A percentile compares a stretch with the other conserved stretches of the same genome.
phyloP scores from a whole-genome alignment of 148 eudicot species.

The Oxyria digyna region DNA sequence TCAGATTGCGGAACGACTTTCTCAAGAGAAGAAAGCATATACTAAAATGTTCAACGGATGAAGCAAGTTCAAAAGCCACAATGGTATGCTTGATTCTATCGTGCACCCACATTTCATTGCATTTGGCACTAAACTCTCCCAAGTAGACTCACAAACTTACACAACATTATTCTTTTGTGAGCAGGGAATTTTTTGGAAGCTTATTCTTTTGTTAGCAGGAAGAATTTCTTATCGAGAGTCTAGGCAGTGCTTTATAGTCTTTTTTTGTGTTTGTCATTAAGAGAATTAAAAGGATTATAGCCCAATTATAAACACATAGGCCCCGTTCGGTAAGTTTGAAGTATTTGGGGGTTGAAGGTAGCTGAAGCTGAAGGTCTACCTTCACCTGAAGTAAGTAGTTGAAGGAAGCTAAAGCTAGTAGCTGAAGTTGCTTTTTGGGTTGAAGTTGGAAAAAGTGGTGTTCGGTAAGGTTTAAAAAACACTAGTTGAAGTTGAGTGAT shows the following conservation, averaged over 20 bases:
- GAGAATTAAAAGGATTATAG: neutral
- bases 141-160: neutral
- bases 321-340: too few species aligned
- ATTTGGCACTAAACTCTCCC: neutral
- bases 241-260: neutral
- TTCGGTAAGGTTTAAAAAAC: too few species aligned
- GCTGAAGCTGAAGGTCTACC: too few species aligned
- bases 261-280: neutral
- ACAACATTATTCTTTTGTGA: neutral
- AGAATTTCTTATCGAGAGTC: neutral
- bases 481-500: too few species aligned
- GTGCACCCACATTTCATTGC: neutral
- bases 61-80: slow-evolving; percentile 1
- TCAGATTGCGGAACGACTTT: slow-evolving; percentile 69
- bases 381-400: too few species aligned
- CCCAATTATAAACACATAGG: neutral
- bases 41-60: slow-evolving; percentile 47
- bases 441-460: too few species aligned
- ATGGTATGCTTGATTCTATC: neutral
- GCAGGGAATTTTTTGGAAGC: neutral
- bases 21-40: slow-evolving; percentile 64
- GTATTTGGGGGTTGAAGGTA: too few species aligned
- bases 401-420: too few species aligned
- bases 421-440: too few species aligned
- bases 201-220: neutral